phyloP scores from a whole-genome alignment of 2,329 filamentous ascomycete genomes.

The Microcera coccophila region DNA sequence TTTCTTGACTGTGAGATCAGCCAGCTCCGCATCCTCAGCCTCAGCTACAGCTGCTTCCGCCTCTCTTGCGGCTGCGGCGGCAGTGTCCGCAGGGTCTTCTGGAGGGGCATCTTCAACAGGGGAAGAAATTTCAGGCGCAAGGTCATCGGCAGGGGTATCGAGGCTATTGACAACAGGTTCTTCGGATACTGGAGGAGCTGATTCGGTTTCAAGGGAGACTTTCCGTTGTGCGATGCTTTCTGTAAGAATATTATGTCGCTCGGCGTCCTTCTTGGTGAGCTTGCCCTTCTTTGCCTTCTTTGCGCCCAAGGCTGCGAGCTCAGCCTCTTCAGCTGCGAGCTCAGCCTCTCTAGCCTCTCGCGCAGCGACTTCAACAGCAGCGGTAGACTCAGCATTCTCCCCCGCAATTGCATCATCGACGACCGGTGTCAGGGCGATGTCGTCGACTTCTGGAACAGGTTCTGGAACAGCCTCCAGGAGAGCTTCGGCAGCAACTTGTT shows the following conservation, averaged over 20 bases:
- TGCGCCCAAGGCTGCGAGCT: constrained; percentile 16
- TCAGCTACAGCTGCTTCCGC: constrained; percentile 7
- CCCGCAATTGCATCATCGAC: constrained; percentile 9
- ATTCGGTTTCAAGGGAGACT: constrained; percentile 29
- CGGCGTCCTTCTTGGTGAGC: constrained; percentile 21
- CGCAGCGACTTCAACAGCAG: constrained; percentile 8
- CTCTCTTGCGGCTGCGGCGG: constrained; percentile 9
- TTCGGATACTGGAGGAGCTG: constrained; percentile 20
- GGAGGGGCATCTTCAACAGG: constrained; percentile 12
- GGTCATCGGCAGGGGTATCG: constrained; percentile 12
- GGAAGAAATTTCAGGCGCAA: constrained; percentile 16
- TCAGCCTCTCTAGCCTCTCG: constrained; percentile 8
- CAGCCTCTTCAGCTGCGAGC: constrained; percentile 25
- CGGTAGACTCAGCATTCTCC: constrained; percentile 5
- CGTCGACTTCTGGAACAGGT: constrained; percentile 8
- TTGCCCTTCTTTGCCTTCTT: constrained; percentile 24
- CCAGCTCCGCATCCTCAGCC: constrained; percentile 20
- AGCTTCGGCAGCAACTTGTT: constrained; percentile 12
- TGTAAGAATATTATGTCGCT: constrained; percentile 17
- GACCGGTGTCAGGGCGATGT: constrained; percentile 4
- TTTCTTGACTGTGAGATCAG: constrained; percentile 20
- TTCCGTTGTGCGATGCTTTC: constrained; percentile 15
- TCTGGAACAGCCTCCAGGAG: constrained; percentile 20
- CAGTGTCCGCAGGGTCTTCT: constrained; percentile 15
- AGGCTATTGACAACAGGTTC: constrained; percentile 26